Conservation (phyloP, 306 rosid genomes). For the Styphnolobium japonicum region DNA sequence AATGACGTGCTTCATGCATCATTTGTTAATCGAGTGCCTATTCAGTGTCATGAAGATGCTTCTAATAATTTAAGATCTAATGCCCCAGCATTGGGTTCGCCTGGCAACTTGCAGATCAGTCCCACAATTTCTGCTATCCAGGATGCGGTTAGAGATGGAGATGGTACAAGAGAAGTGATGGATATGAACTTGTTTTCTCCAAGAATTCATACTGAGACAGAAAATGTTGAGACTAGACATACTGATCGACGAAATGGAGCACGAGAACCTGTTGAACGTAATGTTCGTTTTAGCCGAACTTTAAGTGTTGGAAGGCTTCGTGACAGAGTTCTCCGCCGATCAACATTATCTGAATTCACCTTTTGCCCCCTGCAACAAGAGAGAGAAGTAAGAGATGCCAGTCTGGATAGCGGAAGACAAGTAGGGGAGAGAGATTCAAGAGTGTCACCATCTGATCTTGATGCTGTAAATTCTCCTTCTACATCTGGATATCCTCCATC, state of each 20-base stretch:
- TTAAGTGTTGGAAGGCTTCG: slow-evolving; percentile 99
- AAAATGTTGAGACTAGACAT: slow-evolving; percentile 52
- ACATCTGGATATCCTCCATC: slow-evolving; percentile 53
- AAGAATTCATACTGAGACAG: slow-evolving; percentile 47
- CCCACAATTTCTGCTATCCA: slow-evolving; percentile 41
- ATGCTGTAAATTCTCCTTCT: slow-evolving; percentile 42
- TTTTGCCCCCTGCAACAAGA: slow-evolving; percentile 78
- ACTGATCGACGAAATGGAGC: slow-evolving; percentile 58
- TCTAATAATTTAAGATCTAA: slow-evolving; percentile 47
- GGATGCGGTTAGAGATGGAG: slow-evolving; percentile 39
- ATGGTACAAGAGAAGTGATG: slow-evolving; percentile 38
- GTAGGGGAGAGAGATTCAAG: slow-evolving; percentile 48
- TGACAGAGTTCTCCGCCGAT: slow-evolving; percentile 91
- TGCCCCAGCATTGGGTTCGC: slow-evolving; percentile 29
- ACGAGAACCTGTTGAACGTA: slow-evolving; percentile 86
- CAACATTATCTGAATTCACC: slow-evolving; percentile 72
- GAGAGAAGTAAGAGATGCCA: slow-evolving; percentile 59
- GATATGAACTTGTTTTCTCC: slow-evolving; percentile 51
- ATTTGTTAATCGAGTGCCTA: slow-evolving; percentile 35
- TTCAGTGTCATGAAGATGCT: slow-evolving; percentile 42
- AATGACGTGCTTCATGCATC: slow-evolving; percentile 42
- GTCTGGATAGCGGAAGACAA: slow-evolving; percentile 46
- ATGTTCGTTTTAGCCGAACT: slow-evolving; percentile 92
- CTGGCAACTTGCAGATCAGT: slow-evolving; percentile 36
- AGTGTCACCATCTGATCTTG: slow-evolving; percentile 39